Evolutionary conservation across 495 filamentous ascomycete species (phyloP).

Genomic region (Penicillium maclennaniae): DNA sequence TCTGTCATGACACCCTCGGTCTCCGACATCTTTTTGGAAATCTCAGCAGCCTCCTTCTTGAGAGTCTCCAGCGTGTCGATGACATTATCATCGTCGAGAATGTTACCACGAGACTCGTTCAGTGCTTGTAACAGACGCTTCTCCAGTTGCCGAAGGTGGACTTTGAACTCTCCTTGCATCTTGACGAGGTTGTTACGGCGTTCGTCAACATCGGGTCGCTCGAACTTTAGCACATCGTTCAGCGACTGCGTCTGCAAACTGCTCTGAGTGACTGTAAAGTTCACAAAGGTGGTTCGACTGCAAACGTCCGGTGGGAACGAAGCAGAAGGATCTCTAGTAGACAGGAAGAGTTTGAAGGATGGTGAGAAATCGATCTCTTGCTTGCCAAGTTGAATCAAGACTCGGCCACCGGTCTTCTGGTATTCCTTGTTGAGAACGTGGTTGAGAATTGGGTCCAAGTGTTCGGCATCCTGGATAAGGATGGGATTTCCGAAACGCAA

Average conservation of each 20-base stretch:
- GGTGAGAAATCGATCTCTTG: constrained; percentile 99
- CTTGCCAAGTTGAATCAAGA: constrained; percentile 95
- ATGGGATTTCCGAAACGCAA: constrained; percentile 98
- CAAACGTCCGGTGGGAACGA: constrained; percentile 97
- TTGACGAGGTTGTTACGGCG: constrained; percentile 95
- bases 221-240: constrained; percentile 93
- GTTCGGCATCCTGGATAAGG: constrained; percentile 96
- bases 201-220: constrained; percentile 97
- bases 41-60: constrained; percentile 95
- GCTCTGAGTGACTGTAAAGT: constrained; percentile 98
- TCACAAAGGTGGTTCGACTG: constrained; percentile 97
- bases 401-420: constrained; percentile 97
- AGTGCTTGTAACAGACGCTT: constrained; percentile 90
- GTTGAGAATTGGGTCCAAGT: constrained; percentile 94
- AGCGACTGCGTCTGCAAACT: constrained; percentile 96
- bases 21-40: constrained; percentile 91
- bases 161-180: constrained; percentile 96
- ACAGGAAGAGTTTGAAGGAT: constrained; percentile 91
- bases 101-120: constrained; percentile 96
- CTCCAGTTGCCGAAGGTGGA: constrained; percentile 94
- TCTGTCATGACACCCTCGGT: constrained; percentile 98
- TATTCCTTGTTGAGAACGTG: constrained; percentile 99
- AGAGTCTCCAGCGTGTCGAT: constrained; percentile 97
- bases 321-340: constrained; percentile 92
- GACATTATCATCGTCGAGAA: constrained; percentile 95